Base-by-base conservation (phyloP, 2,329 filamentous ascomycete species). In the Trichoderma sp. region DNA sequence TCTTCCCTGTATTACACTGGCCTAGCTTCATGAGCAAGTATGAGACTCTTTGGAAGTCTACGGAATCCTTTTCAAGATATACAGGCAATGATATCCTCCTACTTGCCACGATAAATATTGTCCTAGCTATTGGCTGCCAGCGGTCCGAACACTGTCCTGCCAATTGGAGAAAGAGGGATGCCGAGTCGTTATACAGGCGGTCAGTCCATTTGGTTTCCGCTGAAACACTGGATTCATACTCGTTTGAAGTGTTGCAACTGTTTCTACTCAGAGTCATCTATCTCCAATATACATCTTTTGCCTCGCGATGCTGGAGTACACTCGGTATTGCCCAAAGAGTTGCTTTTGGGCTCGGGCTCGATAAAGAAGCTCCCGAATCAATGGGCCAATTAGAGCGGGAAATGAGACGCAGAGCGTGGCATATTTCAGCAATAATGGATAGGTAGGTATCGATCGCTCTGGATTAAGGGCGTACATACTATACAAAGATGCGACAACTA, bases 391-490 rank as follows among this genome's bases (percentile, higher is more conserved):
- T 70, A 24, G 57, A 70, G 3, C 28, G 67, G n/a, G 67, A 70
- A 21, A 70, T 70, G 67, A 70, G 67, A 39, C 67, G 57, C 12
- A 62, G 67, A 24, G 67, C 53, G 12, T 70, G 67, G 67, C 67
- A 70, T 53, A 15, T 53, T 26, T 26, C 21, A 5, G 8, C 28
- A 8, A 53, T 70, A 14, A 62, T 70, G 39, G 67, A 70, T 21
- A 70, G 56, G 67, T 47, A 21, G 21, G 56, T n/a, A 26, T 24
- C 6, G 3, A 43, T 9, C 15, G 7, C 18, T 43, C 7, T 43
- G 7, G 15, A 43, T 43, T 43, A 43, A n/a, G 39, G 15, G 7
- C 18, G 7, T 9, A 18, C 9, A 43, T 43, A 18, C 36, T 8
- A 14, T 39, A 43, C 15, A n/a, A 43, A 43, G 39, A n/a, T 43